Conservation (phyloP, 768 basidiomycete species). For the Rhodosporidiobolus sp. region DNA sequence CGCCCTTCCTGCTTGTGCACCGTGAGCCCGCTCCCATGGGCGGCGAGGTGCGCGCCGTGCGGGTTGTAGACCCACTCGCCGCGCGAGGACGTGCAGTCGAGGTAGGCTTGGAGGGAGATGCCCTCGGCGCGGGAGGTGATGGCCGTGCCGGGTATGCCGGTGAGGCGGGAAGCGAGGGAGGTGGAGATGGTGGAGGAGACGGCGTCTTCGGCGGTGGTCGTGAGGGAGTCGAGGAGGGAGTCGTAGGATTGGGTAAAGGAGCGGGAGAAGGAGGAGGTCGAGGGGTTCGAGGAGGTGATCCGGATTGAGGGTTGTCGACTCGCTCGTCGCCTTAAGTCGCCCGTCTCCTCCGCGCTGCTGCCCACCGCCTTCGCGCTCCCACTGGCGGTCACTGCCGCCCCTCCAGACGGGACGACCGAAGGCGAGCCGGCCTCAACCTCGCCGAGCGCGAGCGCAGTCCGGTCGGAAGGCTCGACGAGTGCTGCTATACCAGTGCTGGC, state of each 20-base stretch:
- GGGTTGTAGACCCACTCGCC: constrained; percentile 43
- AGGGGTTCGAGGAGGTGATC: background rate
- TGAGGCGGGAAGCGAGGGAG: background rate
- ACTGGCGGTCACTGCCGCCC: too few species aligned
- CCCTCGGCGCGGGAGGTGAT: constrained; percentile 23
- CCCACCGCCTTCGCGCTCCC: too few species aligned
- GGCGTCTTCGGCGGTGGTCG: background rate
- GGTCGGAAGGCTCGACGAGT: background rate
- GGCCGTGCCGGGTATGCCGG: constrained; percentile 41
- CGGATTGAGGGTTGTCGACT: background rate
- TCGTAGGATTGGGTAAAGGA: constrained; percentile 1
- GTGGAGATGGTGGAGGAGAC: background rate
- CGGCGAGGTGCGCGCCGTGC: constrained; percentile 5
- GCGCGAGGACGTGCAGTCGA: constrained; percentile 35
- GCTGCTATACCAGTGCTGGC: background rate
- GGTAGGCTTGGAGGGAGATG: constrained; percentile 32
- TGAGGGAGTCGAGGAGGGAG: constrained; percentile 3
- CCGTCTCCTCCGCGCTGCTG: too few species aligned
- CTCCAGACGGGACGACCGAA: too few species aligned
- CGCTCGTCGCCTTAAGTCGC: too few species aligned
- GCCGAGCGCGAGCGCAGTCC: too few species aligned
- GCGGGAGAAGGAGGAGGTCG: constrained; percentile 1
- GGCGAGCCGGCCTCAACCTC: too few species aligned
- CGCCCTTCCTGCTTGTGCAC: constrained; percentile 43
- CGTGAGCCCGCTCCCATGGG: constrained; percentile 12